phyloP scores from a whole-genome alignment of 257 asterid species.

The Petrea volubilis region DNA sequence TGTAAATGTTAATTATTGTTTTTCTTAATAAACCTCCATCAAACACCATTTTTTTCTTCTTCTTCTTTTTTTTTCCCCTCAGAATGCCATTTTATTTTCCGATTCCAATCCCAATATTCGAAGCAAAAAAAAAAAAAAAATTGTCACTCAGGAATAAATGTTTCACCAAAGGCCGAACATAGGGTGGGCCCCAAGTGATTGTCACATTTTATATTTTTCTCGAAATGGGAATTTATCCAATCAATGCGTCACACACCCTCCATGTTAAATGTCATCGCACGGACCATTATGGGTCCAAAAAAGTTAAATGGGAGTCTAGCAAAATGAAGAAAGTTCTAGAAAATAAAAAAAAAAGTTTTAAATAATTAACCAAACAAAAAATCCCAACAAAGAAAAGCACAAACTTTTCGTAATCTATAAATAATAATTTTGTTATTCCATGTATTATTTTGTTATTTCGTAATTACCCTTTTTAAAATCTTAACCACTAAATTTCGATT shows the following conservation, averaged over 20 bases:
- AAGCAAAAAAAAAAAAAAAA: too few relatives aligned
- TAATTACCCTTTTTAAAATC: too few relatives aligned
- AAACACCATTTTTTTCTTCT: too few relatives aligned
- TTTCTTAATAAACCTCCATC: too few relatives aligned
- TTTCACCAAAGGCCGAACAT: conserved; percentile 7
- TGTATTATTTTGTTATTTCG: too few relatives aligned
- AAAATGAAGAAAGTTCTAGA: conserved; percentile 23
- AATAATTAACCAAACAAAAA: neutral
- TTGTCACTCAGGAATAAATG: neutral
- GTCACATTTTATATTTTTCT: conserved; percentile 5
- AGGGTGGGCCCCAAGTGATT: conserved; percentile 4
- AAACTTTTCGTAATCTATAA: conserved; percentile 10
- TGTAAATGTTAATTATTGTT: too few relatives aligned
- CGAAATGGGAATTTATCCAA: conserved; percentile 6
- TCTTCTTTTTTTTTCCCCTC: too few relatives aligned
- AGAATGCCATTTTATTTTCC: neutral
- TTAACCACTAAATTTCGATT: too few relatives aligned
- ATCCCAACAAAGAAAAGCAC: conserved; percentile 20
- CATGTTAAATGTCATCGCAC: neutral
- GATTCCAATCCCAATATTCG: conserved; percentile 1
- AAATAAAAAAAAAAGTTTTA: neutral
- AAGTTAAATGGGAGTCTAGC: neutral
- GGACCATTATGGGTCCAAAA: conserved; percentile 20
- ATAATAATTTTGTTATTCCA: conserved; percentile 2
- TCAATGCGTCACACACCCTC: neutral